Conservation (phyloP, 257 asterid species). For the Solanum chilense region DNA sequence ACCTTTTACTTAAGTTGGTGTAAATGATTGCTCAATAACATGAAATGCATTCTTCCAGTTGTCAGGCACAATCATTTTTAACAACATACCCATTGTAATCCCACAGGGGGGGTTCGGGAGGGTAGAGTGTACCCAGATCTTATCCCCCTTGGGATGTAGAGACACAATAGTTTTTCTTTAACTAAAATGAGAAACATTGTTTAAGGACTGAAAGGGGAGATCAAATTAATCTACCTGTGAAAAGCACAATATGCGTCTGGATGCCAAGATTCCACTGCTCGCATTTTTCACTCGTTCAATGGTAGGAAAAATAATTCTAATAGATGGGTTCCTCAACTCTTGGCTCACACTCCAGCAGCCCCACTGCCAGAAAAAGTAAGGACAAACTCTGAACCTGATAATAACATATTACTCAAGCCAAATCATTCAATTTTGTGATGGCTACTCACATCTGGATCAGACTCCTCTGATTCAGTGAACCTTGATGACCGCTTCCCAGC, state of each 20-base stretch:
- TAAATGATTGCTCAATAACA: background rate
- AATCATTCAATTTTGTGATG: background rate
- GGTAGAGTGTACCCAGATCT: background rate
- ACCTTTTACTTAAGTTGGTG: background rate
- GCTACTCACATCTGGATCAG: conserved; percentile 73
- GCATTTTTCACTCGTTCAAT: conserved; percentile 73
- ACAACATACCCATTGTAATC: background rate
- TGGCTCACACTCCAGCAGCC: conserved; percentile 92
- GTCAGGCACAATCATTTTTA: background rate
- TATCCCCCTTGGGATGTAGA: background rate
- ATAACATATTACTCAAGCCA: background rate
- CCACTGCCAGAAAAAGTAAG: conserved; percentile 51
- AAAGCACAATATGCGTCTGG: conserved; percentile 67
- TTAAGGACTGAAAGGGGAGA: background rate
- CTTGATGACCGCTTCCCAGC: conserved; percentile 68
- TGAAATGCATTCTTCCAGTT: background rate
- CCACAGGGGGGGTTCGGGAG: background rate
- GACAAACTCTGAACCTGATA: background rate
- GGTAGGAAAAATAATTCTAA: conserved; percentile 61
- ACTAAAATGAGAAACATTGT: background rate
- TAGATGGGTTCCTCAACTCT: conserved; percentile 70
- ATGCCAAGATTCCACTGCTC: conserved; percentile 50
- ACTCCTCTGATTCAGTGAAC: conserved; percentile 68
- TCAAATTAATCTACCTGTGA: conserved; percentile 46
- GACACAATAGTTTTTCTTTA: background rate